Percentiles rank a stretch among this genome's conserved stretches.
phyloP scores from a whole-genome alignment of 2,329 filamentous ascomycete species.

The Amphichorda felina region DNA sequence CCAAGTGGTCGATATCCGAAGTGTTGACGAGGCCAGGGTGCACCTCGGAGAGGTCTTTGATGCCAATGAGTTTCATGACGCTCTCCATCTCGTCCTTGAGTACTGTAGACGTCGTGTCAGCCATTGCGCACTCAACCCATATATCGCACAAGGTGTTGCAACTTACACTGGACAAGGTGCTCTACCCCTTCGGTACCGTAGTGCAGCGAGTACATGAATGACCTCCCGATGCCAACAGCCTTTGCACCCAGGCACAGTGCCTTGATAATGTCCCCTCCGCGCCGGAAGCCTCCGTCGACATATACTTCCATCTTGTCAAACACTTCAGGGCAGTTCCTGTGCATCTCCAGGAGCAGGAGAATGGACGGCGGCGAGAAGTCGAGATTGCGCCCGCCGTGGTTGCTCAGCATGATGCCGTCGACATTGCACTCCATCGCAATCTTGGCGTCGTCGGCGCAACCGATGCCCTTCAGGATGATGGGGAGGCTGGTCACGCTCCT shows the following conservation, averaged over 20 bases:
- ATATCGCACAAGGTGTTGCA: not conserved
- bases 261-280: conserved; percentile 57
- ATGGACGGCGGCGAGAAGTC: conserved; percentile 20
- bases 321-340: conserved; percentile 46
- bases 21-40: conserved; percentile 1
- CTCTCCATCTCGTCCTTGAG: conserved; percentile 2
- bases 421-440: conserved; percentile 44
- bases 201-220: conserved; percentile 33
- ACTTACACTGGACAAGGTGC: conserved; percentile 2
- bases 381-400: conserved; percentile 53
- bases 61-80: conserved; percentile 4
- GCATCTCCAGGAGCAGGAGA: conserved; percentile 42
- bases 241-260: conserved; percentile 52
- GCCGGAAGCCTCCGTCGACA: conserved; percentile 52
- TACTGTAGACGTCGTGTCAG: conserved; percentile 1
- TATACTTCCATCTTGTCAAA: conserved; percentile 49
- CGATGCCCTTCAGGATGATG: conserved; percentile 15
- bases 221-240: conserved; percentile 50
- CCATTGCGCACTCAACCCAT: not conserved
- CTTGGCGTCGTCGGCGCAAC: conserved; percentile 15
- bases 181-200: conserved; percentile 2
- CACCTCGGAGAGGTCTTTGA: not conserved
- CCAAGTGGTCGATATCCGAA: conserved; percentile 1
- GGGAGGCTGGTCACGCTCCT: conserved; percentile 32
- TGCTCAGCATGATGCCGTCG: conserved; percentile 57